Base-by-base conservation (phyloP, 2,329 filamentous ascomycete species). In the Sclerotinia nivalis region DNA sequence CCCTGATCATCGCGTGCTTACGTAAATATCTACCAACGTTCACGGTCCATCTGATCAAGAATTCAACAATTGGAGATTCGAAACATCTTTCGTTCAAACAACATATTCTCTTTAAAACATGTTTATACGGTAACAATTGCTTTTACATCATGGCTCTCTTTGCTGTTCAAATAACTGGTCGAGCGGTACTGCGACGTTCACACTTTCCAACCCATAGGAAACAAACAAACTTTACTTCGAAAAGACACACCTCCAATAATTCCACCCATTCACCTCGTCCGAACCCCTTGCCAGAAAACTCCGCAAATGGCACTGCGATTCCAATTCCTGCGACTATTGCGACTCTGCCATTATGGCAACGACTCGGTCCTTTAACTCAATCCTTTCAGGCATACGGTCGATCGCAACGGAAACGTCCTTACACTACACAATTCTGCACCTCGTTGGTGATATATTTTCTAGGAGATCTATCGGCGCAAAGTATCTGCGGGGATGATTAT, bases 391-490 rank as follows among this genome's bases (percentile, higher is more conserved):
- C 84, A 0, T 97, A 96, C 78, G 89, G 86, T 22, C 86, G 89
- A 31, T 87, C 89, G 60, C 93, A 97, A 81, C 83, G 87, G 66
- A 85, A 86, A 64, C 84, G 89, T 64, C 94, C 95, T 0, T 92
- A 93, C 77, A 81, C 86, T n/a, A 96, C 93, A 13, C 94, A 97
- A 82, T 79, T 97, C 71, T 84, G 85, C 73, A 93, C 88, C 75
- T 89, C 91, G 55, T 80, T 97, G 59, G 84, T 92, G 52, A 93
- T 97, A 71, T 97, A 93, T 78, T 84, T 94, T 52, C 85, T 88
- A 64, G 92, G 91, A 12, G 93, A 97, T 79, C 74, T 96, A 68
- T 89, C 88, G 58, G 93, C 93, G 59, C 93, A 97, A 81, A 83
- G 85, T 70, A 88, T 96, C 73, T 71, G 82, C 70, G 84, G 83